Conservation (phyloP, 2,329 filamentous ascomycete species). For the Aureobasidium sp. region DNA sequence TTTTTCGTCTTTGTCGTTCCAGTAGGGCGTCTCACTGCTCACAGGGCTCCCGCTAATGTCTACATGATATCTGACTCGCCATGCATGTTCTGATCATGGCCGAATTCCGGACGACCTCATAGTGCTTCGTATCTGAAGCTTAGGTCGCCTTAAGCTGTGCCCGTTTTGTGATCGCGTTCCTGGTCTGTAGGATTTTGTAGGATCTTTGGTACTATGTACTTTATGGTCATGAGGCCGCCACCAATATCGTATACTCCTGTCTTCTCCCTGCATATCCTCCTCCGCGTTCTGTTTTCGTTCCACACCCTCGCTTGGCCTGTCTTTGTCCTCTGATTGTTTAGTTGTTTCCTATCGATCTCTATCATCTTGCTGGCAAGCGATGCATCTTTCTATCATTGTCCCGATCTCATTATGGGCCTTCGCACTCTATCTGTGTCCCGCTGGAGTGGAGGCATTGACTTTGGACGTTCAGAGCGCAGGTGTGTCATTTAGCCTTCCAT, state of each 20-base stretch:
- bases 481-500: too few relatives aligned
- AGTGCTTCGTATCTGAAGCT: not conserved
- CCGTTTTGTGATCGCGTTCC: not conserved
- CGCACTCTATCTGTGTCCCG: not conserved
- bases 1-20: not conserved
- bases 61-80: not conserved
- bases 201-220: too few relatives aligned
- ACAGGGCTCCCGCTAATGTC: not conserved
- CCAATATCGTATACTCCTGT: not conserved
- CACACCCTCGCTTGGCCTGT: not conserved
- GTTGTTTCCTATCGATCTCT: not conserved
- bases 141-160: not conserved
- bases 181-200: not conserved
- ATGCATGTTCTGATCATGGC: not conserved
- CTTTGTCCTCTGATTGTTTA: not conserved
- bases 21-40: not conserved
- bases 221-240: not conserved
- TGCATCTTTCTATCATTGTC: not conserved
- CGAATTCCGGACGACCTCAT: not conserved
- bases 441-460: not conserved
- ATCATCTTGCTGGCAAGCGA: not conserved
- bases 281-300: not conserved
- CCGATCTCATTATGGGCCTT: not conserved
- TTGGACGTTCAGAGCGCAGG: not conserved
- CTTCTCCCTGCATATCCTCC: not conserved